Evolutionary conservation across 2,329 filamentous ascomycete genomes (phyloP).

Genomic region (Penicillium crustosum): DNA sequence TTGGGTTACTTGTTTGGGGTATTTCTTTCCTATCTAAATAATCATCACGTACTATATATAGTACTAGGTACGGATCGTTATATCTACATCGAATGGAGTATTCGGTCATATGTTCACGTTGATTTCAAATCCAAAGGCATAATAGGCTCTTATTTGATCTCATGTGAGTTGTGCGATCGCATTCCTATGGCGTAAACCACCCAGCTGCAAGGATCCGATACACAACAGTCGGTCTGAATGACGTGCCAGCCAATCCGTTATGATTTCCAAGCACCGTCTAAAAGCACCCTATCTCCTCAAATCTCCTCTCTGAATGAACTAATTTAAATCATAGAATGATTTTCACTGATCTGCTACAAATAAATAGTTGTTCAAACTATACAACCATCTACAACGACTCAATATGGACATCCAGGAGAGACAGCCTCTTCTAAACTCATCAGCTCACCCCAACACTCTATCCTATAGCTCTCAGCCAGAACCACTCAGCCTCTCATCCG

Average conservation of each 20-base stretch:
- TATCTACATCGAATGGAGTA: background rate
- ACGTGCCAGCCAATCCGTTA: constrained; percentile 24
- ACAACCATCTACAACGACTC: background rate
- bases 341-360: background rate
- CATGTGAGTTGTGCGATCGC: background rate
- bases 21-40: background rate
- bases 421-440: constrained; percentile 20
- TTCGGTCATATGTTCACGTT: background rate
- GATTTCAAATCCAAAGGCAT: background rate
- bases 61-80: background rate
- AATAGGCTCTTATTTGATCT: background rate
- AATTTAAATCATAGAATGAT: background rate
- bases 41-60: background rate
- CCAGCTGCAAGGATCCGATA: constrained; percentile 17
- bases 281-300: background rate
- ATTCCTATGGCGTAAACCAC: constrained; percentile 3
- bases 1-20: background rate
- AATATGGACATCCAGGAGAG: constrained; percentile 23
- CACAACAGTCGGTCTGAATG: constrained; percentile 30
- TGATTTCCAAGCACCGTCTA: constrained; percentile 22
- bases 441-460: background rate
- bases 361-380: background rate
- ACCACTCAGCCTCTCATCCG: background rate
- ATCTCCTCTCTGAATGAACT: background rate
- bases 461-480: background rate